These are phyloP conservation scores for Ziziphus jujuba DNA, from an alignment of 306 rosid species.

Conservation along the genomic window DNA sequence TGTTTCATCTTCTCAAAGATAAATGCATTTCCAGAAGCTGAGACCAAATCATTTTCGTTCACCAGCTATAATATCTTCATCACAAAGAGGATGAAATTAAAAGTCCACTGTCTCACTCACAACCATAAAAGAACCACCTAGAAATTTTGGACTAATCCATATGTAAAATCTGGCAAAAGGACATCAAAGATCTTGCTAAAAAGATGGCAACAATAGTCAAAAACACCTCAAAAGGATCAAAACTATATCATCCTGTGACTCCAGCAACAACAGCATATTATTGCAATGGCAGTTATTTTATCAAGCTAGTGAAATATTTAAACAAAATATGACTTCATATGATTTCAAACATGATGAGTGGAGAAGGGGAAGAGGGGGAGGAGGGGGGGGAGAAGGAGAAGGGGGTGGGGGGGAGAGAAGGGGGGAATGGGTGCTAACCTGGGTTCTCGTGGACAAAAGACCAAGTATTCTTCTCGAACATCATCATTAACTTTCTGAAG, in stretches of 20 bases:
- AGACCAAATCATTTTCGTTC: neutral
- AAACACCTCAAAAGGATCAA: neutral
- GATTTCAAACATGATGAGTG: neutral
- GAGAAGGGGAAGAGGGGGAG: no score
- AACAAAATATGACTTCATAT: slow-evolving; percentile 9
- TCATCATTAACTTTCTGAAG: slow-evolving; percentile 84
- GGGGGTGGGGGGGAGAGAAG: no score
- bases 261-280: neutral
- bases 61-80: no score
- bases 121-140: neutral
- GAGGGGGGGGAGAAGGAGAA: no score
- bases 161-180: neutral
- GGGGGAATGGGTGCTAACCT: slow-evolving; percentile 57
- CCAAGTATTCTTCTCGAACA: slow-evolving; percentile 69
- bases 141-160: neutral
- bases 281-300: neutral
- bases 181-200: neutral
- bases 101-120: neutral
- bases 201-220: neutral
- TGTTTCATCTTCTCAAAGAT: no score
- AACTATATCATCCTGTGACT: neutral
- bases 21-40: neutral
- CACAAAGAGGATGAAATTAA: no score
- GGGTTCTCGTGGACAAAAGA: slow-evolving; percentile 69
- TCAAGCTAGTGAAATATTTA: slow-evolving; percentile 2